Evolutionary conservation across 2,329 filamentous ascomycete genomes (phyloP).

Genomic region (Neonectria magnoliae): DNA sequence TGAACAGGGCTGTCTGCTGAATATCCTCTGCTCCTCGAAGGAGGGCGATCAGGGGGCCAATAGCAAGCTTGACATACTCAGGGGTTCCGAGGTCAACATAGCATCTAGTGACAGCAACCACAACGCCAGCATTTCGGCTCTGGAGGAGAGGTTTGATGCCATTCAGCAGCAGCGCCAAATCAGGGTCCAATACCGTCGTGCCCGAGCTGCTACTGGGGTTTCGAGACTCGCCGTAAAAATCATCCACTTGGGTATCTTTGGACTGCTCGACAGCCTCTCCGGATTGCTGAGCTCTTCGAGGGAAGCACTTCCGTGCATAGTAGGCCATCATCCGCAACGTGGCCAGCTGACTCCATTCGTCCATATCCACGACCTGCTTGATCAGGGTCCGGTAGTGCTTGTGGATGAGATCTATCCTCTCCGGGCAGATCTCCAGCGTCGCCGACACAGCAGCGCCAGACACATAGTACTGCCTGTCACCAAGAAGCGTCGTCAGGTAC

Average conservation of each 20-base stretch:
- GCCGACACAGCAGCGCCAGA: conserved; percentile 90
- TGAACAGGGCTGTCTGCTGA: conserved; percentile 89
- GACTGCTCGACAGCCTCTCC: conserved; percentile 51
- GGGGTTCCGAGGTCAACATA: conserved; percentile 86
- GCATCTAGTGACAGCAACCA: conserved; percentile 85
- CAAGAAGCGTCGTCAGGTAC: conserved; percentile 79
- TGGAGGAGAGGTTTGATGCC: conserved; percentile 86
- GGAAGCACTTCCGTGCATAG: conserved; percentile 90
- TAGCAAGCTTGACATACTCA: conserved; percentile 77
- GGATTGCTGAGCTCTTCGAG: conserved; percentile 69
- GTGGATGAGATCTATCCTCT: conserved; percentile 88
- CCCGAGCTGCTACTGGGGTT: conserved; percentile 57
- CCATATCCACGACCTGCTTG: conserved; percentile 96
- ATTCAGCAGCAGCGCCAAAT: conserved; percentile 83
- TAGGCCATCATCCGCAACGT: conserved; percentile 82
- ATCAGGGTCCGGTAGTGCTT: conserved; percentile 87
- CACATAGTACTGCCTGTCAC: conserved; percentile 96
- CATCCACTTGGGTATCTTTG: conserved; percentile 62
- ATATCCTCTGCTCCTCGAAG: conserved; percentile 87
- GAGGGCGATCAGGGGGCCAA: conserved; percentile 87
- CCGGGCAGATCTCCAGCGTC: conserved; percentile 89
- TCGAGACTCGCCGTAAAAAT: conserved; percentile 81
- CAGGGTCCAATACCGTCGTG: conserved; percentile 74
- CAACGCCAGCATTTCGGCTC: conserved; percentile 91
- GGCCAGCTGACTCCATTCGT: conserved; percentile 95